Evolutionary conservation across 106 monocot species (phyloP).

Genomic region (Dendrobium officinale): DNA sequence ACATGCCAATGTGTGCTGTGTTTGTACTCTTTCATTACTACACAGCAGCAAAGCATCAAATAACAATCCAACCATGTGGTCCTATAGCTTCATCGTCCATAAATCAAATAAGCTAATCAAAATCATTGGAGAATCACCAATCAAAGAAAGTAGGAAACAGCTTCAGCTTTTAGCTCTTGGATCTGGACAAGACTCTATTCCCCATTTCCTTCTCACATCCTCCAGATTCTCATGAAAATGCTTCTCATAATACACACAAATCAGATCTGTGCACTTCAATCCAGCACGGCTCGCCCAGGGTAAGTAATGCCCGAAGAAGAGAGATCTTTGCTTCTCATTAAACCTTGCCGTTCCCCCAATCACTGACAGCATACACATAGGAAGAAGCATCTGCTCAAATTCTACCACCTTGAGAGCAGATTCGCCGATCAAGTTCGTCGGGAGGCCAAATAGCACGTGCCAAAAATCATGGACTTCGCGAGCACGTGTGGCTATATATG

Average conservation of each 20-base stretch:
- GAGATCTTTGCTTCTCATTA: constrained; percentile 57
- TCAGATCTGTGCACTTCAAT: constrained; percentile 57
- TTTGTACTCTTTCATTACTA: too few relatives aligned
- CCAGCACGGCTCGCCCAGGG: constrained; percentile 77
- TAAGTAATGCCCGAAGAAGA: constrained; percentile 69
- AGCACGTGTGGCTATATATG: constrained; percentile 78
- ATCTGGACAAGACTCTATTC: constrained; percentile 51
- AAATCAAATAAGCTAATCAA: too few relatives aligned
- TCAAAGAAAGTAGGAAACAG: too few relatives aligned
- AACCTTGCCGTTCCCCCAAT: constrained; percentile 85
- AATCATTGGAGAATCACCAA: too few relatives aligned
- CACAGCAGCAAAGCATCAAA: too few relatives aligned
- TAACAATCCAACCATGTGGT: too few relatives aligned
- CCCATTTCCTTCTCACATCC: constrained; percentile 62
- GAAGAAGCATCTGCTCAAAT: constrained; percentile 90
- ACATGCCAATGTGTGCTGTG: too few relatives aligned
- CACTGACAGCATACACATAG: constrained; percentile 83
- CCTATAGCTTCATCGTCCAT: too few relatives aligned
- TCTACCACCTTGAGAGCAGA: constrained; percentile 83
- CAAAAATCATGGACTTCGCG: constrained; percentile 97
- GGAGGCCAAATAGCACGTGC: constrained; percentile 81
- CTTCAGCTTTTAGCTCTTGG: constrained; percentile 7
- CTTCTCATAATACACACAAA: constrained; percentile 83
- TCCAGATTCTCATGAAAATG: constrained; percentile 69
- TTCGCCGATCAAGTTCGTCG: constrained; percentile 82